A percentile compares a stretch with the other conserved stretches of the same genome.
phyloP scores from a whole-genome alignment of 2,329 filamentous ascomycete genomes.

The Sclerotinia borealis region DNA sequence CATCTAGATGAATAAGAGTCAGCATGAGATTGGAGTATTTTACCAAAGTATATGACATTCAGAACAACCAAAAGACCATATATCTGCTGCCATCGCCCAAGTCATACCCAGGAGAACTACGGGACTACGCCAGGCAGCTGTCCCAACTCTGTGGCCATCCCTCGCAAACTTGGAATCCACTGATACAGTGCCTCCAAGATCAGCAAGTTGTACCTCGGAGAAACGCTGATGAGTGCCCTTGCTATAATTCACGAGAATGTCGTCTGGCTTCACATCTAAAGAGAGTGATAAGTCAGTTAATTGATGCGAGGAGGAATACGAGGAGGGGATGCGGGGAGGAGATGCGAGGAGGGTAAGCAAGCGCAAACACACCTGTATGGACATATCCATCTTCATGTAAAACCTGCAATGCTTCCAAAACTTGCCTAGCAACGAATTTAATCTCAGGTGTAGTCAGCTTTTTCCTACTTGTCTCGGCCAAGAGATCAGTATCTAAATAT shows the following conservation, averaged over 20 bases:
- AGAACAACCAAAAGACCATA: neutral
- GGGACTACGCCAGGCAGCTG: neutral
- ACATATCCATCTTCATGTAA: constrained; percentile 4
- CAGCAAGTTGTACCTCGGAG: neutral
- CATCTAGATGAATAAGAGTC: neutral
- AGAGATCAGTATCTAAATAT: neutral
- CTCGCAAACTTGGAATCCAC: neutral
- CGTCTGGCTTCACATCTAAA: neutral
- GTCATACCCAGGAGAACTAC: neutral
- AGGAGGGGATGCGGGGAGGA: too few relatives aligned
- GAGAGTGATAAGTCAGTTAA: neutral
- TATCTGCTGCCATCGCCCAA: neutral
- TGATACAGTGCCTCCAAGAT: neutral
- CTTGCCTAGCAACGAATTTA: neutral
- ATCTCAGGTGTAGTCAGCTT: neutral
- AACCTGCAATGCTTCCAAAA: neutral
- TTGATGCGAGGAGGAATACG: neutral
- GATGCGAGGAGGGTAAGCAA: neutral
- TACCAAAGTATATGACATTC: neutral
- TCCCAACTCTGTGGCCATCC: neutral
- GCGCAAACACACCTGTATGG: neutral
- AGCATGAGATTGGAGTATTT: neutral
- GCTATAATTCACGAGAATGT: neutral
- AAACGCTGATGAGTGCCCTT: neutral
- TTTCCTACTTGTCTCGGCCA: neutral